Evolutionary conservation across 805 yeast genomes (phyloP).

Genomic region (Zygosaccharomyces kombuchaensis): DNA sequence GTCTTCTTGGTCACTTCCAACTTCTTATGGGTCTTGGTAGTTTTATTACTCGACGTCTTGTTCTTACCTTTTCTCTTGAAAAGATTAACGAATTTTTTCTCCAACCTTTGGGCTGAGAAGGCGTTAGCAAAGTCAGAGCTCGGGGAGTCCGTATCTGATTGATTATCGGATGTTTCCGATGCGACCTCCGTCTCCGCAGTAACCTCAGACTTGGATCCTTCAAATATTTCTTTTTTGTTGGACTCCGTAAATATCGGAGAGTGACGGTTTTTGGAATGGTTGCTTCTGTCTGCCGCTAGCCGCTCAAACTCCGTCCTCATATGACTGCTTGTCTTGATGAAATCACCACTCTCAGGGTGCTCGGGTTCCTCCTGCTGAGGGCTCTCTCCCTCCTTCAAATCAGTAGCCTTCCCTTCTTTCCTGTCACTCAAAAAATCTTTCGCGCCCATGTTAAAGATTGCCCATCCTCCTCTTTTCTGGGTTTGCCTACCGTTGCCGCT

Average conservation of each 20-base stretch:
- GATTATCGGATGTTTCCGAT: not conserved
- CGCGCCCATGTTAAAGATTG: slow-evolving; percentile 15
- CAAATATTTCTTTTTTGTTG: slow-evolving; percentile 1
- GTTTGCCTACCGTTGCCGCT: slow-evolving; percentile 6
- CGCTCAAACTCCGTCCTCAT: slow-evolving; percentile 10
- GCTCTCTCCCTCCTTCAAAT: not conserved
- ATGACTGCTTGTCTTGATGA: slow-evolving; percentile 10
- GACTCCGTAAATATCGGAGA: slow-evolving; percentile 18
- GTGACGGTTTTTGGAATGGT: slow-evolving; percentile 39
- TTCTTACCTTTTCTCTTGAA: slow-evolving; percentile 15
- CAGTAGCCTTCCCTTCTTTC: slow-evolving; percentile 2
- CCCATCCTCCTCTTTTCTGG: slow-evolving; percentile 20
- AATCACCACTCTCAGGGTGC: slow-evolving; percentile 8
- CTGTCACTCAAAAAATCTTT: slow-evolving; percentile 9
- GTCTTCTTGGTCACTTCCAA: slow-evolving; percentile 10
- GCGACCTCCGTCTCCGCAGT: not conserved
- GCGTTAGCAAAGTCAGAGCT: slow-evolving; percentile 3
- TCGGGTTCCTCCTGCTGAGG: not conserved
- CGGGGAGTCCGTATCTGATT: slow-evolving; percentile 1
- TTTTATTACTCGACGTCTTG: slow-evolving; percentile 3
- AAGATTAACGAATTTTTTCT: slow-evolving; percentile 27
- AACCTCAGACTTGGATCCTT: not conserved
- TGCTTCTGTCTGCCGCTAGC: slow-evolving; percentile 17
- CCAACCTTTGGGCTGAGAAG: slow-evolving; percentile 15
- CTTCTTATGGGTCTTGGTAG: slow-evolving; percentile 1